Percentiles rank a stretch among this genome's conserved stretches.
These are phyloP conservation scores for Gloeopeniophorella convolvens DNA, from an alignment of 768 basidiomycete species.

Conservation along the genomic window DNA sequence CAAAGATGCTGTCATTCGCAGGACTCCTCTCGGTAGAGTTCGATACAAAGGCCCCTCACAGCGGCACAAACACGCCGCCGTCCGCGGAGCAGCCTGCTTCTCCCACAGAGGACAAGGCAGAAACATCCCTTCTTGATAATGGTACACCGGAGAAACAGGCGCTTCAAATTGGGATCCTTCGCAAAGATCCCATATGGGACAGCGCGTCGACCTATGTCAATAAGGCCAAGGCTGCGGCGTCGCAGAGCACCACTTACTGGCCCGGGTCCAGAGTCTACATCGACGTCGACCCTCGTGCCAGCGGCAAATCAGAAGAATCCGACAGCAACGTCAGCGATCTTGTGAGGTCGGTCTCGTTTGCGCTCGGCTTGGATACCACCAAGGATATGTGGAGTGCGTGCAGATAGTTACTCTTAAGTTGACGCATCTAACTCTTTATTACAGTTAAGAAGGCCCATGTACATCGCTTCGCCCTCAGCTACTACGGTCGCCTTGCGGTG, in stretches of 20 bases:
- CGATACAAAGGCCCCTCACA: not conserved
- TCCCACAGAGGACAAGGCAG: not conserved
- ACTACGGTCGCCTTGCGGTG: slow-evolving; percentile 13
- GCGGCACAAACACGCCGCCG: not conserved
- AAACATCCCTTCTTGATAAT: not conserved
- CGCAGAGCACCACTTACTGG: slow-evolving; percentile 5
- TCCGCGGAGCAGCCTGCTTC: not conserved
- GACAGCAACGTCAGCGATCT: slow-evolving; percentile 6
- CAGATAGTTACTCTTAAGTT: not conserved
- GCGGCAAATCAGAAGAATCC: not conserved
- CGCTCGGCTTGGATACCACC: slow-evolving; percentile 13
- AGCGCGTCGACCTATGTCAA: not conserved
- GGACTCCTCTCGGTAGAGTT: slow-evolving; percentile 21
- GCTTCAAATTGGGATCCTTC: slow-evolving; percentile 17
- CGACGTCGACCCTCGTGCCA: slow-evolving; percentile 6
- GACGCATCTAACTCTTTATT: not conserved
- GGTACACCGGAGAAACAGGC: slow-evolving; percentile 12
- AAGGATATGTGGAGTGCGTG: slow-evolving; percentile 18
- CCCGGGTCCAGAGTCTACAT: slow-evolving; percentile 14
- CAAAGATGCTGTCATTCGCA: slow-evolving; percentile 15
- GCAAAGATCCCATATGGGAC: slow-evolving; percentile 5
- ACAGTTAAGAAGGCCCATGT: slow-evolving; percentile 13
- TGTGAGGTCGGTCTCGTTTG: slow-evolving; percentile 2
- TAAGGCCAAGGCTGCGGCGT: slow-evolving; percentile 1
- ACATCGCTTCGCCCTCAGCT: slow-evolving; percentile 10